Evolutionary conservation across 352 stramenopile species (phyloP).

Genomic region (Globisporangium irregulare): DNA sequence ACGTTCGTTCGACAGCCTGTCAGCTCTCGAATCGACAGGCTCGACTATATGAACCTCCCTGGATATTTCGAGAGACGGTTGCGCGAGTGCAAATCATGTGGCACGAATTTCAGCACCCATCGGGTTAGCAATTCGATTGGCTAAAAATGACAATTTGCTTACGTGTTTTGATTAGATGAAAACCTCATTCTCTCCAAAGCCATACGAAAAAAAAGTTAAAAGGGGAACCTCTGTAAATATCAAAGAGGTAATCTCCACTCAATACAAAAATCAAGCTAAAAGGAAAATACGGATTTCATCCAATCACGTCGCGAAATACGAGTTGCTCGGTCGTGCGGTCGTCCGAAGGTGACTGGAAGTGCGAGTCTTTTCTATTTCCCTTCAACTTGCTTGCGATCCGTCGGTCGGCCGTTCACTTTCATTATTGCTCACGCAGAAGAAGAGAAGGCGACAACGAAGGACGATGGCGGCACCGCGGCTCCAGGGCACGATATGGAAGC

Average conservation of each 20-base stretch:
- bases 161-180: too few species aligned
- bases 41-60: not conserved
- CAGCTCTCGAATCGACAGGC: too few species aligned
- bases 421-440: not conserved
- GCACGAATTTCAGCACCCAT: not conserved
- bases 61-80: not conserved
- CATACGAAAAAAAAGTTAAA: too few species aligned
- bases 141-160: too few species aligned
- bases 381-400: conserved; percentile 3
- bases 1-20: too few species aligned
- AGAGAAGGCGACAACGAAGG: not conserved
- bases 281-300: too few species aligned
- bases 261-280: too few species aligned
- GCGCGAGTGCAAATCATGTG: not conserved
- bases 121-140: too few species aligned
- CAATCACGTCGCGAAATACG: too few species aligned
- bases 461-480: conserved; percentile 24
- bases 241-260: too few species aligned
- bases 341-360: conserved; percentile 7
- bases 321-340: not conserved
- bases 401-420: not conserved
- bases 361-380: not conserved
- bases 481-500: conserved; percentile 58
- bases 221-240: too few species aligned
- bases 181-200: too few species aligned